Base-by-base conservation (phyloP, 768 basidiomycete species). In the Russula compacta region DNA sequence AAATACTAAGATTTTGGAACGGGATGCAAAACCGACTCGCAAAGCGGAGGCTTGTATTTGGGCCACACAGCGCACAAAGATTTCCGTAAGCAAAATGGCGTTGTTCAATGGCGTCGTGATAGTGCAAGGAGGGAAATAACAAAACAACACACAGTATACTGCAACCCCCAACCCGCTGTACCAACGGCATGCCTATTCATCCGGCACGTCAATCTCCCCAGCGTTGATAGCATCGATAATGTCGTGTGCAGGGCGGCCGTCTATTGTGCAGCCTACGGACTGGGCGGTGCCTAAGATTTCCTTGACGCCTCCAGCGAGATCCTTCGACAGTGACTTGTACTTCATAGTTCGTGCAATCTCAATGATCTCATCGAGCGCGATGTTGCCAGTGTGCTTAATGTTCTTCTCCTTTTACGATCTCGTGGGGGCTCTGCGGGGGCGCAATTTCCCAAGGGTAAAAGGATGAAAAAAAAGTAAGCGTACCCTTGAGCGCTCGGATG, bases 401-500 rank as follows among this genome's bases (percentile, higher is more conserved):
- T 98, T 99, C 83, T 99, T 99, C 84, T 99, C 95, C 86, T 99
- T 99, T 99, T 99, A 67, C 97, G 88, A 79, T 99, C 97, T 71
- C 97, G 92, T 68, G 94, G 93, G 66, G 97, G 94, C 81, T 98
- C 95, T 95, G 73, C 32, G 50, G 9, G n/a, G 32, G 55, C 1
- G 19, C 6, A 9, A 17, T 17, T 14, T 0, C 5, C 42, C 17
- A 39, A 39, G 32, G 17, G 2, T 21, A n/a, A 2, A 47, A 44
- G 8, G 14, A 17, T 47, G n/a, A n/a, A n/a, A 36, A 7, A 12
- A 2, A 14, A 24, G 53, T n/a, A 6, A 50, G 75, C 80, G 66
- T 64, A 95, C 93, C 94, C 79, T 99, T 99, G 73, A 99, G 87
- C 66, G 97, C 95, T 71, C 84, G 85, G 81, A 99, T 98, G 76